Evolutionary conservation across 2,329 filamentous ascomycete genomes (phyloP), one percentile per base, ranked within the genome.

Genomic region (Claviceps maximensis): DNA sequence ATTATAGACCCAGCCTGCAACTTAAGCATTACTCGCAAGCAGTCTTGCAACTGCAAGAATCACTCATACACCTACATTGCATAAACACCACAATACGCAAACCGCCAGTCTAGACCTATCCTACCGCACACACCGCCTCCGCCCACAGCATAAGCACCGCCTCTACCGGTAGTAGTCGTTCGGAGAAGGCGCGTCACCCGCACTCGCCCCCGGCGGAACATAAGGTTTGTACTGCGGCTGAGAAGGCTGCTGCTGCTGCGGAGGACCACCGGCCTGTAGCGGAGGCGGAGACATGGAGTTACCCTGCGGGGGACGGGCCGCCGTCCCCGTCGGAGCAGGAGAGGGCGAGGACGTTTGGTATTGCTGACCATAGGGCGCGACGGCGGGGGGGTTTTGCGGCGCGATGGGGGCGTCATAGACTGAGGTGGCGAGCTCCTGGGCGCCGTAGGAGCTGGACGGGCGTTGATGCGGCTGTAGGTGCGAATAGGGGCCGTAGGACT

Each of bases 391-490:
- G 61, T 74, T 75, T 63, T 77, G 74, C 6, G 74, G 66, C 13
- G 74, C 79, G 41, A 86, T 76, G 44, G 86, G 86, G 3, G 85
- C 86, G 66, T 89, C 85, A 62, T 89, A 90, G 10, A 80, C 80
- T 1, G 85, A 86, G 0, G 86, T 89, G 27, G 86, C 84, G 47
- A 91, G 73, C 69, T 91, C 87, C 67, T 90, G 87, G 0, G 86
- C 79, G 29, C 83, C 82, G 60, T 85, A 86, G 12, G 80, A 85
- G 65, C 81, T 84, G 62, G 83, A 78, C 3, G 82, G 83, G 17
- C 78, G 79, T 53, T 79, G 57, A 50, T 64, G 65, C n/a, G 53
- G 56, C 2, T 57, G 53, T 47, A 61, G 62, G 48, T 68, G 67
- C 6, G 71, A 65, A 61, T 81, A 80, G 41, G 74, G 67, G 42